Conservation (phyloP, 208 protist species). For the Willaertia magna region DNA sequence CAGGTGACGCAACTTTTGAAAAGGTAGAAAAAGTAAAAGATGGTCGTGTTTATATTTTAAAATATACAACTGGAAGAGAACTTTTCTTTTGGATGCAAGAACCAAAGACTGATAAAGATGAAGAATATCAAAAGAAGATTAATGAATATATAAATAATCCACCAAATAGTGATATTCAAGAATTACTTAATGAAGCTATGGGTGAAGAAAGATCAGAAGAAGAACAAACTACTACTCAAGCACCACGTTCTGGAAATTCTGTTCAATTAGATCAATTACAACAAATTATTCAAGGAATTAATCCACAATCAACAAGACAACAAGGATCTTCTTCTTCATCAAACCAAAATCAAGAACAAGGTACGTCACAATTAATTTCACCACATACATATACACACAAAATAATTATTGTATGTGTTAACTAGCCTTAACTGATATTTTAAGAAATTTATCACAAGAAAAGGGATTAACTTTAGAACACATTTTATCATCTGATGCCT, state of each 20-base stretch:
- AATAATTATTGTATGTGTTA: neutral
- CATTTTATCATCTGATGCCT: neutral
- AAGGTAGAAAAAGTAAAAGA: neutral
- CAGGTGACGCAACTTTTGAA: neutral
- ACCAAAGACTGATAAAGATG: slow-evolving; percentile 9
- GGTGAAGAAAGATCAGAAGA: neutral
- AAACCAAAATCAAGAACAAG: neutral
- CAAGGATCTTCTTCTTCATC: neutral
- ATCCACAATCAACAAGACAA: neutral
- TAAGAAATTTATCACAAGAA: neutral
- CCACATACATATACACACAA: neutral
- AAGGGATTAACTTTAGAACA: neutral
- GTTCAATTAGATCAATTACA: slow-evolving; percentile 1
- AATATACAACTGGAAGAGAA: neutral
- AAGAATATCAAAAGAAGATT: neutral
- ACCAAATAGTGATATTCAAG: too few species aligned
- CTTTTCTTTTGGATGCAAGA: slow-evolving; percentile 15
- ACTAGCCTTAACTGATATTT: neutral
- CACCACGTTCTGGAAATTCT: neutral
- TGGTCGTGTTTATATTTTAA: slow-evolving; percentile 2
- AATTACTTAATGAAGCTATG: too few species aligned
- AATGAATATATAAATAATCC: neutral
- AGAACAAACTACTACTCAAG: neutral
- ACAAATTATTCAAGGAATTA: slow-evolving; percentile 1
- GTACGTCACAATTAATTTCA: neutral